Evolutionary conservation across 164 flowering plant genomes (phyloP).

Genomic region (Cinnamomum micranthum): DNA sequence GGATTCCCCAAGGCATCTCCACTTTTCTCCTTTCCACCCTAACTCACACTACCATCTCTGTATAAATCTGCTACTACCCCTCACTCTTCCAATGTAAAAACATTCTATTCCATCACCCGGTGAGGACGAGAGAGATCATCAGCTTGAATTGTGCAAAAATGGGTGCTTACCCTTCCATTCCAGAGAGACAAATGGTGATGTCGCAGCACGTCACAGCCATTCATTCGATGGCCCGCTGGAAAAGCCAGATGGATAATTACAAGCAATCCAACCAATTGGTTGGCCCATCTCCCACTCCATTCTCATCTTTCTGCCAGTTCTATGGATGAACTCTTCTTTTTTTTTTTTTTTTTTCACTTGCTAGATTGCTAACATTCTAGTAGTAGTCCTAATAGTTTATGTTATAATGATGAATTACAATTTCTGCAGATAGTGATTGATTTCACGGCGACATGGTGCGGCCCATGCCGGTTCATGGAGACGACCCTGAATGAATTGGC

Average conservation of each 20-base stretch:
- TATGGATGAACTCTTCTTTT: not conserved
- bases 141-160: not conserved
- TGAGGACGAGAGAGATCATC: not conserved
- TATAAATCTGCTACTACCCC: not conserved
- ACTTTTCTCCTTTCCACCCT: not conserved
- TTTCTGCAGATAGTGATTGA: slow-evolving; percentile 50
- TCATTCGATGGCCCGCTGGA: slow-evolving; percentile 58
- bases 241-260: slow-evolving; percentile 46
- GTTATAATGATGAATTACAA: not conserved
- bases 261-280: slow-evolving; percentile 52
- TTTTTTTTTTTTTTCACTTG: not conserved
- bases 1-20: not conserved
- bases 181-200: not conserved
- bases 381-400: not conserved
- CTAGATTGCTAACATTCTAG: not conserved
- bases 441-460: slow-evolving; percentile 84
- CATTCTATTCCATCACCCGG: not conserved
- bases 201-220: slow-evolving; percentile 37
- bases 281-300: not conserved
- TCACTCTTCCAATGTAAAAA: not conserved
- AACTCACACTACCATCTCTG: not conserved
- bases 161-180: not conserved
- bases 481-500: slow-evolving; percentile 52
- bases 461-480: slow-evolving; percentile 72
- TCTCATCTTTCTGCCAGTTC: not conserved